These are phyloP conservation scores for Avena sativa DNA, from an alignment of 176 grass and related monocot species.

Conservation along the genomic window DNA sequence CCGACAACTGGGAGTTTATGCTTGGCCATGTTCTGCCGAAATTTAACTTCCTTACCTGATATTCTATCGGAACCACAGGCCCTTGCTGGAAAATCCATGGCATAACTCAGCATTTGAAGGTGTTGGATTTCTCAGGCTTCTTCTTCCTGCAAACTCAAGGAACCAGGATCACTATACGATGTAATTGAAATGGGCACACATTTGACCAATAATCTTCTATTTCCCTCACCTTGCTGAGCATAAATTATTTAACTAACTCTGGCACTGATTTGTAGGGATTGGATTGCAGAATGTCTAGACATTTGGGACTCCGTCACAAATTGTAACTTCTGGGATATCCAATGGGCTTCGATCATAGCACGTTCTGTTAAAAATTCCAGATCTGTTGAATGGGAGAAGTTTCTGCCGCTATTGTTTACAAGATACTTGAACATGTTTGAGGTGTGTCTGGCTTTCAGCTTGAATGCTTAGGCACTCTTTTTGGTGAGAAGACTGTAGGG, in stretches of 20 bases:
- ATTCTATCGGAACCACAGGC: constrained; percentile 53
- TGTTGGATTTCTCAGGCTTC: constrained; percentile 87
- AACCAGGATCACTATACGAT: constrained; percentile 79
- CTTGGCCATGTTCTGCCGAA: constrained; percentile 29
- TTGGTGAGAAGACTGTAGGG: neutral
- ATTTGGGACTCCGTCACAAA: constrained; percentile 84
- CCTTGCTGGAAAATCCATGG: constrained; percentile 95
- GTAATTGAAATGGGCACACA: constrained; percentile 52
- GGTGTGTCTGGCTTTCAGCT: constrained; percentile 55
- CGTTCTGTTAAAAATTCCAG: constrained; percentile 81
- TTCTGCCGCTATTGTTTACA: constrained; percentile 79
- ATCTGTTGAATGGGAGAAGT: constrained; percentile 82
- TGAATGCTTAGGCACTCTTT: constrained; percentile 13
- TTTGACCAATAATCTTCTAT: constrained; percentile 34
- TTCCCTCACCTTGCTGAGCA: constrained; percentile 20
- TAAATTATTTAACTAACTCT: constrained; percentile 45
- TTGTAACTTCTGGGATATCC: constrained; percentile 96
- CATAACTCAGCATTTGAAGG: constrained; percentile 97
- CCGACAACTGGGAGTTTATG: constrained; percentile 36
- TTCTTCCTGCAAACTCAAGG: constrained; percentile 84
- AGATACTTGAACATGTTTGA: constrained; percentile 94
- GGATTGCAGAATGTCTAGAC: constrained; percentile 77
- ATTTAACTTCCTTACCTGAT: constrained; percentile 37
- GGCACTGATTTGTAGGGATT: constrained; percentile 61
- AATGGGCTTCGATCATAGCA: constrained; percentile 87